Base-by-base conservation (phyloP, 2,329 filamentous ascomycete genomes). In the Aureobasidium leucospermi region DNA sequence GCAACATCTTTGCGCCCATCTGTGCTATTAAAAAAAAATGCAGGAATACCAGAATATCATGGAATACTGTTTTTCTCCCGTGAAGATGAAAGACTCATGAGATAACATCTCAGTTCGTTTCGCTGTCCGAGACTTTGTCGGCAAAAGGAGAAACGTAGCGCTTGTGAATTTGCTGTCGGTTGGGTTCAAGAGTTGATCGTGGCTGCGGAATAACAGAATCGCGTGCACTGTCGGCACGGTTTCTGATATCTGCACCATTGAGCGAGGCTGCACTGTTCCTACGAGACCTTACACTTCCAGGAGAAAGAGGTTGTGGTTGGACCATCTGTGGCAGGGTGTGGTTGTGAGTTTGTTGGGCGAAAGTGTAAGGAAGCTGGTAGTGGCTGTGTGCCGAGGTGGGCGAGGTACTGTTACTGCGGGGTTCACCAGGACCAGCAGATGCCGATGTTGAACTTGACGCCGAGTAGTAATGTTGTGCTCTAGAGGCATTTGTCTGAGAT, bases 281-380 rank as follows among this genome's bases (percentile, higher is more conserved):
- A 58, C 64, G 68, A 39, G 64, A 67, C 10, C 65, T 63, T 19
- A 63, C 65, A n/a, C 67, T 62, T 28, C 68, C 41, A 60, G 60
- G 19, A 62, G 60, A 60, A n/a, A 43, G 23, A 23, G 67, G 60
- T 23, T 66, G 68, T 16, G 42, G 8, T 31, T 46, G 53, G n/a
- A 64, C 57, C 39, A 68, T 65, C 36, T 69, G 69, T 42, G 69
- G 70, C 8, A 70, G 65, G 55, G 64, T 68, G 64, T 71, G 69
- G 61, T 65, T 70, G 63, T 71, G 67, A 8, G 68, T 67, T 53
- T 70, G 67, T 11, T 43, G 52, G 13, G 67, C 46, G 59, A 67
- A 68, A 32, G 58, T 34, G 29, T 60, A 60, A 39, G 58, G 58
- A 9, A 42, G 32, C 10, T 53, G 58, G 34, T 60, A 60, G 28